Percentiles rank a stretch among this genome's conserved stretches.
These are phyloP conservation scores for Astrocystis sublimbata DNA, from an alignment of 495 filamentous ascomycete species.

Conservation along the genomic window DNA sequence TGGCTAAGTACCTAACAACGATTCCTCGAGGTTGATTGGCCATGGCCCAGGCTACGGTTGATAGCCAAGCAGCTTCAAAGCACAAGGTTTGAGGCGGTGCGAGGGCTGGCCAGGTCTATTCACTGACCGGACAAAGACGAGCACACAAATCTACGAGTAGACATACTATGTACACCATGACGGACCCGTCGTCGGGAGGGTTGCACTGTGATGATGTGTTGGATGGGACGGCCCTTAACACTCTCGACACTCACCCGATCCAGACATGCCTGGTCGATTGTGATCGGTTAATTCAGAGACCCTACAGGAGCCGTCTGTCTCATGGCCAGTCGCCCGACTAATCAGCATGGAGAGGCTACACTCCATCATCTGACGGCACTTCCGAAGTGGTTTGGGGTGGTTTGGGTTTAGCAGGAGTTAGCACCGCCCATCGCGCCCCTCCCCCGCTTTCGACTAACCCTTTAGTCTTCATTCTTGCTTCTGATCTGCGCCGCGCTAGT, in stretches of 20 bases:
- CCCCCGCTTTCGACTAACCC: conserved; percentile 2
- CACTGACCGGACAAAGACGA: conserved; percentile 3
- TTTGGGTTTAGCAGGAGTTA: no score
- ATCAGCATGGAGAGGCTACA: neutral
- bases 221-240: neutral
- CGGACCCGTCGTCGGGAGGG: neutral
- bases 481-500: neutral
- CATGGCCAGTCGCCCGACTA: neutral
- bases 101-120: no score
- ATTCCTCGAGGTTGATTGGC: conserved; percentile 7
- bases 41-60: neutral
- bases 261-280: neutral
- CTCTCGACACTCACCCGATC: no score
- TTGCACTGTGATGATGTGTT: conserved; percentile 10
- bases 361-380: conserved; percentile 6
- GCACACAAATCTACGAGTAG: neutral
- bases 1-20: conserved; percentile 11
- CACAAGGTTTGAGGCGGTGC: conserved; percentile 10
- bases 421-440: neutral
- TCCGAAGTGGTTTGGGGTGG: neutral
- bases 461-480: neutral
- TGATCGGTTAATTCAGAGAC: neutral
- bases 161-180: neutral
- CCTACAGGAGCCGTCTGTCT: neutral
- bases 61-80: conserved; percentile 5